A percentile compares a stretch with the other conserved stretches of the same genome.
Evolutionary conservation across 805 yeast species (phyloP).

Genomic region (Candida ficus): DNA sequence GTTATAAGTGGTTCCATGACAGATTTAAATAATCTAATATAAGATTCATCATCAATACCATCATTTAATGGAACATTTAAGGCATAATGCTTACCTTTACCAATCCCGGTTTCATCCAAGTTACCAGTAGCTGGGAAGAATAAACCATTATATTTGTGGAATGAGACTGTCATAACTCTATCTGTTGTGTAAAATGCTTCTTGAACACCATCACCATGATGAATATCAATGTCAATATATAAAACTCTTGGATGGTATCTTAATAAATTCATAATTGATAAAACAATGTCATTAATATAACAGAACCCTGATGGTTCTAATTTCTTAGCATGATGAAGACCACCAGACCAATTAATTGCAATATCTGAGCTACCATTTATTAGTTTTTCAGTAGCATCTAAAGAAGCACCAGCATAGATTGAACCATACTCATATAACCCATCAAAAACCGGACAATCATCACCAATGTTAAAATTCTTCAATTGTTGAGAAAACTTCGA

Average conservation of each 20-base stretch:
- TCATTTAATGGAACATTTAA: constrained; percentile 85
- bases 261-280: constrained; percentile 74
- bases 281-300: constrained; percentile 83
- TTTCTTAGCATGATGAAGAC: constrained; percentile 89
- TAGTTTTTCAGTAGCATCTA: constrained; percentile 85
- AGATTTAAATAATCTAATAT: constrained; percentile 42
- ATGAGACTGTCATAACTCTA: constrained; percentile 84
- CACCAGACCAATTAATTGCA: constrained; percentile 93
- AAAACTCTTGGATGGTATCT: constrained; percentile 82
- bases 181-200: constrained; percentile 92
- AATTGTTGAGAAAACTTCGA: constrained; percentile 85
- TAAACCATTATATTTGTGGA: constrained; percentile 82
- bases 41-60: constrained; percentile 84
- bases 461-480: constrained; percentile 91
- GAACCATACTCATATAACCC: constrained; percentile 73
- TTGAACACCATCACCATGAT: constrained; percentile 94
- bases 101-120: constrained; percentile 77
- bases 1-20: constrained; percentile 86
- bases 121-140: constrained; percentile 94
- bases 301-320: constrained; percentile 89
- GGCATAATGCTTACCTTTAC: constrained; percentile 76
- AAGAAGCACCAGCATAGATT: constrained; percentile 82
- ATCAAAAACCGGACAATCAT: constrained; percentile 84
- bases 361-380: constrained; percentile 81
- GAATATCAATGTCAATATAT: constrained; percentile 86